Evolutionary conservation across 805 yeast genomes (phyloP).

Genomic region (Ogataea sp.): DNA sequence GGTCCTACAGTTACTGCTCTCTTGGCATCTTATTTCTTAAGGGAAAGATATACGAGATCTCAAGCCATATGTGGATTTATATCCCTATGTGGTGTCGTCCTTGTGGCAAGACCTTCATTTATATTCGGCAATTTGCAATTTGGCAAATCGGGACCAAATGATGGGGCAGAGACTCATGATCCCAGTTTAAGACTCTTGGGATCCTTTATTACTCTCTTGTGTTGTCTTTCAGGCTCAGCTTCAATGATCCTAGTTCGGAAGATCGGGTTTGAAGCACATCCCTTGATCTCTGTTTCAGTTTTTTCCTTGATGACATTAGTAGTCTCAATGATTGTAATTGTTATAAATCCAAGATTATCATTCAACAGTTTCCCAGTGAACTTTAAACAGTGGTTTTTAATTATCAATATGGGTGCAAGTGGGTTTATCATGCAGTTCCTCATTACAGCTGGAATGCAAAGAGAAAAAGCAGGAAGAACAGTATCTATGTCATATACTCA

Average conservation of each 20-base stretch:
- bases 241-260: constrained; percentile 67
- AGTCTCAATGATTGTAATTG: constrained; percentile 43
- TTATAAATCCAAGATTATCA: constrained; percentile 47
- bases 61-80: constrained; percentile 65
- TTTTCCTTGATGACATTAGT: constrained; percentile 57
- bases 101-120: constrained; percentile 77
- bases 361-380: constrained; percentile 52
- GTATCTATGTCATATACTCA: constrained; percentile 70
- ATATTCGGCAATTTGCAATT: constrained; percentile 38
- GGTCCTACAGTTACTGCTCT: constrained; percentile 72
- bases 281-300: constrained; percentile 69
- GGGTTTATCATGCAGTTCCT: constrained; percentile 81
- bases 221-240: constrained; percentile 60
- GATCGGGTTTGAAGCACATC: constrained; percentile 74
- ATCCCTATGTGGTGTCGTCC: constrained; percentile 67
- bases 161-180: neutral
- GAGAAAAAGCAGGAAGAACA: constrained; percentile 72
- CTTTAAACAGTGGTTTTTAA: constrained; percentile 56
- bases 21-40: constrained; percentile 57
- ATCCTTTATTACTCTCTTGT: constrained; percentile 47
- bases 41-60: constrained; percentile 54
- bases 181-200: constrained; percentile 40
- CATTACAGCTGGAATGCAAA: constrained; percentile 74
- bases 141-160: constrained; percentile 7
- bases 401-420: constrained; percentile 55